Conservation (phyloP, 2,329 filamentous ascomycete genomes). For the Fusarium mangiferae region DNA sequence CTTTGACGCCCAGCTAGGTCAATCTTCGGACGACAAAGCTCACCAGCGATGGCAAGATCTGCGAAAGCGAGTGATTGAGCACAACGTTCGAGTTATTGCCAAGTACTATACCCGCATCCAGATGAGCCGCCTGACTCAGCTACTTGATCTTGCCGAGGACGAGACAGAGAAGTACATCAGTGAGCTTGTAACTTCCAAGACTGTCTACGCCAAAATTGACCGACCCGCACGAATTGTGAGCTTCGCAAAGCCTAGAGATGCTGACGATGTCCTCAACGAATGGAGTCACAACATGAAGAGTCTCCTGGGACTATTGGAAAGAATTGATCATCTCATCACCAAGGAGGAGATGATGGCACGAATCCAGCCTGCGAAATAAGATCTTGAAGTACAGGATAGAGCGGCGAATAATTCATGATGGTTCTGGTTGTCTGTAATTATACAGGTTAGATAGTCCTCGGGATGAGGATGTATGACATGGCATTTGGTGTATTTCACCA, state of each 20-base stretch:
- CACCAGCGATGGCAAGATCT: constrained; percentile 91
- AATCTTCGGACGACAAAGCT: constrained; percentile 81
- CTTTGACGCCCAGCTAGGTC: constrained; percentile 75
- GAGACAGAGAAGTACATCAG: constrained; percentile 99
- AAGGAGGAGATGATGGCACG: constrained; percentile 99
- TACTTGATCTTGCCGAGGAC: constrained; percentile 91
- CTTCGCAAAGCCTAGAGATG: constrained; percentile 94
- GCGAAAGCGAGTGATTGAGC: constrained; percentile 98
- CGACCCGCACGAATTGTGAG: constrained; percentile 90
- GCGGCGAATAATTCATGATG: constrained; percentile 43
- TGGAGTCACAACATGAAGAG: constrained; percentile 99
- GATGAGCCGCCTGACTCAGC: constrained; percentile 87
- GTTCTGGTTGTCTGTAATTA: constrained; percentile 47
- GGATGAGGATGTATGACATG: constrained; percentile 47
- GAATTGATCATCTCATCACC: constrained; percentile 97
- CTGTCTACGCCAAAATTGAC: constrained; percentile 97
- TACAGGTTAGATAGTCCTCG: constrained; percentile 50
- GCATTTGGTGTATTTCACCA: constrained; percentile 37
- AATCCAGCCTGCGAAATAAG: constrained; percentile 74
- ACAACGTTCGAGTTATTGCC: constrained; percentile 96
- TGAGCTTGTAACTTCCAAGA: constrained; percentile 96
- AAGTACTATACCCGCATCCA: constrained; percentile 99
- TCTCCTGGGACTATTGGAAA: constrained; percentile 82
- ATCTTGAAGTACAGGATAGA: constrained; percentile 45
- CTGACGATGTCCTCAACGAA: constrained; percentile 96